These are phyloP conservation scores for Brettanomyces custersianus DNA, from an alignment of 805 yeast genomes.

Conservation along the genomic window DNA sequence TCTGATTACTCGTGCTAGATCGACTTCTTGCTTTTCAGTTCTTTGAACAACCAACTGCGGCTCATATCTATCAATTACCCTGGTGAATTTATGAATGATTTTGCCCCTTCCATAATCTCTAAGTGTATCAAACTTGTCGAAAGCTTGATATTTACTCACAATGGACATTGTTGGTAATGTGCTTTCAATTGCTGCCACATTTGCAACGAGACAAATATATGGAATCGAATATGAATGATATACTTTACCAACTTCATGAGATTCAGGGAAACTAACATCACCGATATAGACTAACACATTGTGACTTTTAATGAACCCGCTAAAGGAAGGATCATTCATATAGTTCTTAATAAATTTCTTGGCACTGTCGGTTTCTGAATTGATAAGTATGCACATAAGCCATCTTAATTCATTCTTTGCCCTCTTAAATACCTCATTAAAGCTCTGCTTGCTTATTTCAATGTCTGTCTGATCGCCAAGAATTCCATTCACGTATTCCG, in stretches of 20 bases:
- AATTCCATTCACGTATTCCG: constrained; percentile 10
- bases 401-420: constrained; percentile 37
- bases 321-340: constrained; percentile 36
- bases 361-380: constrained; percentile 34
- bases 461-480: constrained; percentile 21
- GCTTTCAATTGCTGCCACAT: constrained; percentile 43
- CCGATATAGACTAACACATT: constrained; percentile 57
- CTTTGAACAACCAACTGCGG: constrained; percentile 55
- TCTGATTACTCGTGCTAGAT: constrained; percentile 46
- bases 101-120: constrained; percentile 14
- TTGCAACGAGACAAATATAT: constrained; percentile 42
- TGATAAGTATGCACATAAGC: constrained; percentile 44
- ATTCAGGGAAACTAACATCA: constrained; percentile 53
- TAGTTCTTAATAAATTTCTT: constrained; percentile 34
- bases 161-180: constrained; percentile 42
- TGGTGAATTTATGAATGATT: constrained; percentile 28
- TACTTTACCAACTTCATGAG: constrained; percentile 53
- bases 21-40: constrained; percentile 51
- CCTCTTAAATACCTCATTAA: constrained; percentile 32
- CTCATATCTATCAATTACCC: constrained; percentile 43
- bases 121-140: constrained; percentile 1
- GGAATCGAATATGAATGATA: constrained; percentile 49
- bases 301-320: constrained; percentile 29
- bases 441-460: constrained; percentile 25
- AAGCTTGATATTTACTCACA: constrained; percentile 33